A percentile compares a stretch with the other conserved stretches of the same genome.
Evolutionary conservation across 305 asterid genomes (phyloP).

Genomic region (Fraxinus sp.): DNA sequence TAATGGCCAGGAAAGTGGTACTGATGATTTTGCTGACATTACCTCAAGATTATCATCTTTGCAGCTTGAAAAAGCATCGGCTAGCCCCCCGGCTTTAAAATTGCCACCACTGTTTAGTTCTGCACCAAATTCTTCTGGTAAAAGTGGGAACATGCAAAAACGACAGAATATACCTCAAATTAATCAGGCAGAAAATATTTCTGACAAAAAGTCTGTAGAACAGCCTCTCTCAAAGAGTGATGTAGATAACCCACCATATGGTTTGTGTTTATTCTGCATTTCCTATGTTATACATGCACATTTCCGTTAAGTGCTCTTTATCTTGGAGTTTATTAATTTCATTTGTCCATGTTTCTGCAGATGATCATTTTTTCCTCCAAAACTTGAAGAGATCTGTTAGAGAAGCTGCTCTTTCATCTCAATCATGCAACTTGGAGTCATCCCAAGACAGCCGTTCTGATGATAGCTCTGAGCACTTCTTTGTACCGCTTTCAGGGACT

Average conservation of each 20-base stretch:
- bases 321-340: conserved; percentile 15
- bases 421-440: conserved; percentile 56
- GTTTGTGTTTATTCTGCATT: conserved; percentile 42
- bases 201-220: conserved; percentile 53
- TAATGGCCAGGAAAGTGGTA: conserved; percentile 58
- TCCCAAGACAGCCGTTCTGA: conserved; percentile 82
- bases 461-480: conserved; percentile 89
- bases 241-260: conserved; percentile 53
- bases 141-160: conserved; percentile 74
- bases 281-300: conserved; percentile 10
- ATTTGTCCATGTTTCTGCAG: conserved; percentile 46
- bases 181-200: conserved; percentile 48
- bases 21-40: conserved; percentile 69
- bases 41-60: conserved; percentile 70
- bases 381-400: conserved; percentile 90
- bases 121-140: conserved; percentile 81
- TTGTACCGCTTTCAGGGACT: conserved; percentile 73
- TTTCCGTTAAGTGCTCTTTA: not conserved
- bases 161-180: conserved; percentile 55
- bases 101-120: conserved; percentile 94
- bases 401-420: conserved; percentile 84
- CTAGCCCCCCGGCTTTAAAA: conserved; percentile 77
- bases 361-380: conserved; percentile 63
- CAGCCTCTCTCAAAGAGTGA: conserved; percentile 45
- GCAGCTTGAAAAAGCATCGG: conserved; percentile 77